Conservation (phyloP, 2,329 filamentous ascomycete genomes). For the Colletotrichum navitas region DNA sequence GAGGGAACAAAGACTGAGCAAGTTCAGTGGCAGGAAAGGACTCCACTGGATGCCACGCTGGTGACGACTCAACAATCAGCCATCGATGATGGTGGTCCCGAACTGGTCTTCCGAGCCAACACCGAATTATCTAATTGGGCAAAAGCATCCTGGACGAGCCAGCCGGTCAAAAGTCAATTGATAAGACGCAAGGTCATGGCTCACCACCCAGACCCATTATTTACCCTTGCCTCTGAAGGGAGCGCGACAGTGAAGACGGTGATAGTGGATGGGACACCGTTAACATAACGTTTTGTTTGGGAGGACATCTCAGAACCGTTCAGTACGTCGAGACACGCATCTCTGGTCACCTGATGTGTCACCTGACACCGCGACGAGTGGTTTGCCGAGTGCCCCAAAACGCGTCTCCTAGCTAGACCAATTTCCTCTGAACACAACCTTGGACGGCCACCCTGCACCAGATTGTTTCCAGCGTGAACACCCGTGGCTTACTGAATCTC, state of each 20-base stretch:
- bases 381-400: slow-evolving; percentile 8
- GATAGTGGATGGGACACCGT: slow-evolving; percentile 18
- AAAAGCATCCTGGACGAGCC: neutral
- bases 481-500: neutral
- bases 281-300: slow-evolving; percentile 32
- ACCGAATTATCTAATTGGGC: slow-evolving; percentile 4
- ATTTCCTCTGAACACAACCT: slow-evolving; percentile 14
- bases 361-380: slow-evolving; percentile 40
- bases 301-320: slow-evolving; percentile 22
- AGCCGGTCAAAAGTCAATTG: slow-evolving; percentile 24
- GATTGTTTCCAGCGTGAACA: neutral
- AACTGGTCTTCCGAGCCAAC: neutral
- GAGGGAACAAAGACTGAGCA: neutral
- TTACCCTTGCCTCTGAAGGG: neutral
- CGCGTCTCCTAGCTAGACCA: slow-evolving; percentile 16
- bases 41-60: neutral
- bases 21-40: slow-evolving; percentile 5
- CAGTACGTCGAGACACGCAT: neutral
- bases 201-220: neutral
- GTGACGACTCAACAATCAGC: slow-evolving; percentile 15
- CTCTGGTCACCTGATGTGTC: slow-evolving; percentile 6
- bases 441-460: slow-evolving; percentile 1
- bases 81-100: neutral
- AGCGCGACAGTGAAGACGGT: slow-evolving; percentile 3
- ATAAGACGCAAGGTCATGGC: slow-evolving; percentile 12